These are phyloP conservation scores for Tricholoma furcatifolium DNA, from an alignment of 768 basidiomycete species.

Conservation along the genomic window DNA sequence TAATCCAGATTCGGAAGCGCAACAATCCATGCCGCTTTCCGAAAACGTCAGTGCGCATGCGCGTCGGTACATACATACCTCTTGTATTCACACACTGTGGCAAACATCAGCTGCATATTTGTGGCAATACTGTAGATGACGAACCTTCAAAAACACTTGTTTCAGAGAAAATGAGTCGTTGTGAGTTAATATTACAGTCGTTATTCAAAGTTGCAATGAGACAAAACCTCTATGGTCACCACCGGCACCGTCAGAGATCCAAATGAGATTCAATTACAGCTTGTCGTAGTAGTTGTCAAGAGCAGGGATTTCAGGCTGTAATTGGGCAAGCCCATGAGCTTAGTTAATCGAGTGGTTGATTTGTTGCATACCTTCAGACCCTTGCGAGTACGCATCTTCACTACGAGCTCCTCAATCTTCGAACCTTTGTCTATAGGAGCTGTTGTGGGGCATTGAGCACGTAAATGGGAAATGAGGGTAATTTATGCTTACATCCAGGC, in stretches of 20 bases:
- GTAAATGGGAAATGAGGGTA: background rate
- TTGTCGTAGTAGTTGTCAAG: slow-evolving; percentile 95
- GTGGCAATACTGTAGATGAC: background rate
- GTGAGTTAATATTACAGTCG: slow-evolving; percentile 11
- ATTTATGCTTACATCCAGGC: slow-evolving; percentile 62
- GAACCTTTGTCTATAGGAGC: slow-evolving; percentile 87
- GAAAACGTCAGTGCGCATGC: background rate
- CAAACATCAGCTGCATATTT: background rate
- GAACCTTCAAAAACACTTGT: background rate
- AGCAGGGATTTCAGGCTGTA: slow-evolving; percentile 81
- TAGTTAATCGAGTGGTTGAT: background rate
- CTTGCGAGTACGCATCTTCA: slow-evolving; percentile 83
- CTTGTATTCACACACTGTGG: background rate
- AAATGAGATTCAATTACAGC: slow-evolving; percentile 46
- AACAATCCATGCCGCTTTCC: background rate
- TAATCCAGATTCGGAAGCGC: slow-evolving; percentile 11
- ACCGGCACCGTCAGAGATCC: slow-evolving; percentile 1
- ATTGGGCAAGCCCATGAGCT: background rate
- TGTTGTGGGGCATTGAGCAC: slow-evolving; percentile 18
- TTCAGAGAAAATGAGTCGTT: slow-evolving; percentile 4
- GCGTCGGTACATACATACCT: too few relatives aligned
- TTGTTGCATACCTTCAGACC: slow-evolving; percentile 80
- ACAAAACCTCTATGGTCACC: slow-evolving; percentile 11
- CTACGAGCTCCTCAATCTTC: slow-evolving; percentile 87
- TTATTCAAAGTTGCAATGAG: slow-evolving; percentile 6